Conservation (phyloP, 2,329 filamentous ascomycete species). For the Hysterium pulicare region DNA sequence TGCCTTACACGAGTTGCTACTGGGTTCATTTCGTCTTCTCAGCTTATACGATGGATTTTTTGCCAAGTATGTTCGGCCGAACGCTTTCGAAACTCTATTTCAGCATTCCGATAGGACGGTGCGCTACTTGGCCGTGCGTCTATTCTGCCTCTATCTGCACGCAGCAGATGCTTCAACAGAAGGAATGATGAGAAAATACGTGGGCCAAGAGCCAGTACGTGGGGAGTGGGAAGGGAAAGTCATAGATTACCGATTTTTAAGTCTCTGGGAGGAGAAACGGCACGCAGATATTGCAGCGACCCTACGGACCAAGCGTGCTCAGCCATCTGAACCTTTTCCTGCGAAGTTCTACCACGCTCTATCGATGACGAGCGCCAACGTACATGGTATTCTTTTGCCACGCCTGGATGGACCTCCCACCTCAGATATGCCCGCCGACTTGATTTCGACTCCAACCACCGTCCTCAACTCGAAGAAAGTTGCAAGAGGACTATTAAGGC, state of each 20-base stretch:
- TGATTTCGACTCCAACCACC: slow-evolving; percentile 69
- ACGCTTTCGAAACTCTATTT: slow-evolving; percentile 67
- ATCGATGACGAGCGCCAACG: slow-evolving; percentile 29
- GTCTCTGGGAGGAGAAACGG: slow-evolving; percentile 61
- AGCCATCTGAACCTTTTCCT: slow-evolving; percentile 8
- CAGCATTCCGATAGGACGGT: slow-evolving; percentile 56
- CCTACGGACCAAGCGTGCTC: slow-evolving; percentile 7
- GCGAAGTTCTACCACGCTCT: slow-evolving; percentile 15
- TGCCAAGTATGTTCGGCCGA: slow-evolving; percentile 60
- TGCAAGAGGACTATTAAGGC: slow-evolving; percentile 62
- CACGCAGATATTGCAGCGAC: slow-evolving; percentile 31
- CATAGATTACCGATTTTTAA: slow-evolving; percentile 76
- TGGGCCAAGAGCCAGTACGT: slow-evolving; percentile 61
- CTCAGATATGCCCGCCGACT: slow-evolving; percentile 21
- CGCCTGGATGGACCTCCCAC: slow-evolving; percentile 30
- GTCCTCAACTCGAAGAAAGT: slow-evolving; percentile 67
- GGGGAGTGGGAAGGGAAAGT: slow-evolving; percentile 71
- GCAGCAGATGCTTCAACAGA: slow-evolving; percentile 78
- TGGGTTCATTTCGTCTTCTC: slow-evolving; percentile 75
- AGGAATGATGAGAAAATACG: slow-evolving; percentile 63
- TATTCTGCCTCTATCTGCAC: slow-evolving; percentile 74
- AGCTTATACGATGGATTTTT: slow-evolving; percentile 71
- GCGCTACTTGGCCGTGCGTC: slow-evolving; percentile 76
- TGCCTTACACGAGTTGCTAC: slow-evolving; percentile 49
- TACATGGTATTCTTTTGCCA: slow-evolving; percentile 39